Evolutionary conservation across 139 green algal genomes (phyloP).

Genomic region (Raphidocelis subcapitata): DNA sequence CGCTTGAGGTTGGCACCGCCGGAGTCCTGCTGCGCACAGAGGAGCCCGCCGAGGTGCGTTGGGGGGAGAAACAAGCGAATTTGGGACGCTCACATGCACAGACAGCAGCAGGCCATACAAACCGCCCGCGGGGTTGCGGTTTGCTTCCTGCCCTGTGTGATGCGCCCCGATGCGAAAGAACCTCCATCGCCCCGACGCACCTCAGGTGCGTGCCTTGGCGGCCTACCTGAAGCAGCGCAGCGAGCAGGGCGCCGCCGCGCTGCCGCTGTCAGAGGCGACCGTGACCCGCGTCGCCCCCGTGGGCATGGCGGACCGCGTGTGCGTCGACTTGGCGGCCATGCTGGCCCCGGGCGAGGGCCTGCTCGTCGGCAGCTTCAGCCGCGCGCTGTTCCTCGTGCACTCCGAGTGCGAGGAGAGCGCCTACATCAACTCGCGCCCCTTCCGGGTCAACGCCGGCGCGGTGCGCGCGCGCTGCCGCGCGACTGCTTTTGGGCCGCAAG

Average conservation of each 20-base stretch:
- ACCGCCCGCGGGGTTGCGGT: too few relatives aligned
- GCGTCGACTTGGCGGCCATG: conserved; percentile 76
- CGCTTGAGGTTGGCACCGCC: conserved; percentile 75
- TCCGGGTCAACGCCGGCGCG: conserved; percentile 92
- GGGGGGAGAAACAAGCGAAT: too few relatives aligned
- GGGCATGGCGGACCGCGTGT: conserved; percentile 87
- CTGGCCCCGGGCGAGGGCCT: conserved; percentile 83
- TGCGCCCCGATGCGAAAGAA: too few relatives aligned
- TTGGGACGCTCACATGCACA: too few relatives aligned
- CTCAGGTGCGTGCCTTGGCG: conserved; percentile 20
- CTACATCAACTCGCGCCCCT: conserved; percentile 88
- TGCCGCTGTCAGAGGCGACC: conserved; percentile 15
- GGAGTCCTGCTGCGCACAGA: conserved; percentile 82
- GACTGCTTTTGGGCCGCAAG: too few relatives aligned
- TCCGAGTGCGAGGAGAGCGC: conserved; percentile 64
- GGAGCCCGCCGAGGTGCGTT: conserved; percentile 57
- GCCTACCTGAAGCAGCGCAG: conserved; percentile 10
- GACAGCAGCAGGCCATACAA: too few relatives aligned
- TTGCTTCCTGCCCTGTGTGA: too few relatives aligned
- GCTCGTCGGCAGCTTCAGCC: conserved; percentile 86
- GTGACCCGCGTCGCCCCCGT: conserved; percentile 15
- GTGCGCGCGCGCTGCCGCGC: conserved; percentile 30
- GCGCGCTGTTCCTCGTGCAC: conserved; percentile 88
- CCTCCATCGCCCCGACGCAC: too few relatives aligned
- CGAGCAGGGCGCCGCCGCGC: conserved; percentile 1